These are phyloP conservation scores for Fusarium coffeatum DNA, from an alignment of 2,329 filamentous ascomycete genomes.

Conservation along the genomic window DNA sequence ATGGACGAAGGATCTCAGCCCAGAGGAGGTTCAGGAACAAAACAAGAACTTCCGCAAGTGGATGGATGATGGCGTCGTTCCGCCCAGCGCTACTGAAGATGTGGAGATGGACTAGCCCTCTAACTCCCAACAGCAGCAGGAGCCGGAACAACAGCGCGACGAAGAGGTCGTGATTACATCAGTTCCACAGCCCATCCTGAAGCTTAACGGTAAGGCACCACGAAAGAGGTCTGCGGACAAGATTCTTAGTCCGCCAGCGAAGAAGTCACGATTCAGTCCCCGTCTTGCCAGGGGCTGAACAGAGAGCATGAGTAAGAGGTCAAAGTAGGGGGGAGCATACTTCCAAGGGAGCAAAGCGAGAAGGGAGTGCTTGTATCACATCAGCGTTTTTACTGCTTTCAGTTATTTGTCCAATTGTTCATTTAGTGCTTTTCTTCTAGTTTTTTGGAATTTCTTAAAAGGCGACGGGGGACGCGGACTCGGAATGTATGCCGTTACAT, in stretches of 20 bases:
- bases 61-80: constrained; percentile 61
- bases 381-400: constrained; percentile 34
- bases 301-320: constrained; percentile 1
- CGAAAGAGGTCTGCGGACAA: constrained; percentile 16
- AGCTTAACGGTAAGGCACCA: not conserved
- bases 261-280: constrained; percentile 17
- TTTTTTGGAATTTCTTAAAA: constrained; percentile 26
- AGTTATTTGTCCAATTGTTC: constrained; percentile 11
- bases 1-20: constrained; percentile 82
- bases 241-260: constrained; percentile 1
- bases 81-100: constrained; percentile 50
- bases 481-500: constrained; percentile 16
- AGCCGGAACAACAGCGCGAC: not conserved
- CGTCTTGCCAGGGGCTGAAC: not conserved
- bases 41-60: constrained; percentile 73
- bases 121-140: constrained; percentile 17
- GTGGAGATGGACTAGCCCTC: constrained; percentile 49
- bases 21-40: constrained; percentile 78
- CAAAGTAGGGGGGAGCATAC: constrained; percentile 2
- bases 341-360: constrained; percentile 8
- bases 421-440: constrained; percentile 25
- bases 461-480: constrained; percentile 18
- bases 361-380: constrained; percentile 32
- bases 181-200: not conserved
- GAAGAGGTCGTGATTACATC: not conserved